A percentile compares a stretch with the other conserved stretches of the same genome.
phyloP scores from a whole-genome alignment of 1,284 basidiomycete genomes.

The Pterulicium gracile region DNA sequence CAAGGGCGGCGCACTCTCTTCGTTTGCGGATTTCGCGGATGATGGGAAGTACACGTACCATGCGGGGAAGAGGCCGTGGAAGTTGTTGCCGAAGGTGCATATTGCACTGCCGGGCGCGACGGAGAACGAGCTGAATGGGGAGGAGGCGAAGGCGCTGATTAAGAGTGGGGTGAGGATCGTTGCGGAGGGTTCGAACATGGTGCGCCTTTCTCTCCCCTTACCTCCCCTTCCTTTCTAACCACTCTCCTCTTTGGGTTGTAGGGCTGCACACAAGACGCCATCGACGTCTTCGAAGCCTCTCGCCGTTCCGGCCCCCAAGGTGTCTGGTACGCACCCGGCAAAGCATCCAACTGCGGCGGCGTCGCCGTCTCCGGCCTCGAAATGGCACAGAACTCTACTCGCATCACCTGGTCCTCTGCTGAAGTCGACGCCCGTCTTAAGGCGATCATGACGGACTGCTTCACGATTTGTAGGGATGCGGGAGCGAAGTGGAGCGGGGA shows the following conservation, averaged over 20 bases:
- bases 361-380: slow-evolving; percentile 68
- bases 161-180: slow-evolving; percentile 65
- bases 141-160: slow-evolving; percentile 64
- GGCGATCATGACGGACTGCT: slow-evolving; percentile 68
- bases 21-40: slow-evolving; percentile 29
- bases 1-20: slow-evolving; percentile 46
- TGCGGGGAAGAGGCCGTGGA: slow-evolving; percentile 60
- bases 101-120: slow-evolving; percentile 72
- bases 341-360: slow-evolving; percentile 64
- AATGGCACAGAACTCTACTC: slow-evolving; percentile 75
- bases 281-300: slow-evolving; percentile 62
- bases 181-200: slow-evolving; percentile 74
- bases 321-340: slow-evolving; percentile 67
- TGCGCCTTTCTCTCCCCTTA: slow-evolving; percentile 3
- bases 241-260: slow-evolving; percentile 31
- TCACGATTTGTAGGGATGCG: slow-evolving; percentile 47
- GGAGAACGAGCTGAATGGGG: slow-evolving; percentile 70
- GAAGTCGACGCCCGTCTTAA: slow-evolving; percentile 69
- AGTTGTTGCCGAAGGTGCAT: slow-evolving; percentile 55
- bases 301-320: slow-evolving; percentile 29
- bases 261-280: slow-evolving; percentile 42
- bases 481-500: slow-evolving; percentile 54
- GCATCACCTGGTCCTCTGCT: slow-evolving; percentile 52
- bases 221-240: slow-evolving; percentile 10
- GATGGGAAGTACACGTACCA: slow-evolving; percentile 49